phyloP scores from a whole-genome alignment of 306 rosid species.

The Quillaja saponaria region DNA sequence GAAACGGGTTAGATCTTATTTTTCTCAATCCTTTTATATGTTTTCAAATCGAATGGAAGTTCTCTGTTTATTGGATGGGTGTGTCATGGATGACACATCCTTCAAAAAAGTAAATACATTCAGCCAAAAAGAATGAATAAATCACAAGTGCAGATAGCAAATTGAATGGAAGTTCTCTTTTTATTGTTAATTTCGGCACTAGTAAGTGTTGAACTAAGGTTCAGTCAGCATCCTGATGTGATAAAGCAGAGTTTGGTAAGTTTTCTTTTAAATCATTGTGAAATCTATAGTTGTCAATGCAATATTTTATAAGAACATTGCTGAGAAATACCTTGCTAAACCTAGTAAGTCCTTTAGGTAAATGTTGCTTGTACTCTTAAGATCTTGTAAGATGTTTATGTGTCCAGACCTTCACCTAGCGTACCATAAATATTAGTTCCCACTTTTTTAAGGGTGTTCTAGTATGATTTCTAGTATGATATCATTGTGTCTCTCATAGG shows the following conservation, averaged over 20 bases:
- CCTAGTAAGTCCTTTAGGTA: background rate
- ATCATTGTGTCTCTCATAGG: too few relatives aligned
- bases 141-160: too few relatives aligned
- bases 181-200: conserved; percentile 8
- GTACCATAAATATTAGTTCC: too few relatives aligned
- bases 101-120: conserved; percentile 29
- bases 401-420: too few relatives aligned
- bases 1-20: conserved; percentile 14
- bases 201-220: background rate
- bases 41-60: conserved; percentile 26
- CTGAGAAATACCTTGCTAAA: conserved; percentile 1
- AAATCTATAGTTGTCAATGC: background rate
- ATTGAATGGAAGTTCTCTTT: too few relatives aligned
- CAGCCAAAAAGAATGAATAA: too few relatives aligned
- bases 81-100: background rate
- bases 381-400: too few relatives aligned
- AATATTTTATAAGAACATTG: background rate
- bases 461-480: too few relatives aligned
- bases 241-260: background rate
- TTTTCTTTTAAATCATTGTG: background rate
- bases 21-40: conserved; percentile 26
- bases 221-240: too few relatives aligned
- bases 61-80: conserved; percentile 19
- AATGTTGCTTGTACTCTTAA: too few relatives aligned
- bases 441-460: too few relatives aligned